These are phyloP conservation scores for Trametes cinnabarina DNA, from an alignment of 768 basidiomycete species.

Conservation along the genomic window DNA sequence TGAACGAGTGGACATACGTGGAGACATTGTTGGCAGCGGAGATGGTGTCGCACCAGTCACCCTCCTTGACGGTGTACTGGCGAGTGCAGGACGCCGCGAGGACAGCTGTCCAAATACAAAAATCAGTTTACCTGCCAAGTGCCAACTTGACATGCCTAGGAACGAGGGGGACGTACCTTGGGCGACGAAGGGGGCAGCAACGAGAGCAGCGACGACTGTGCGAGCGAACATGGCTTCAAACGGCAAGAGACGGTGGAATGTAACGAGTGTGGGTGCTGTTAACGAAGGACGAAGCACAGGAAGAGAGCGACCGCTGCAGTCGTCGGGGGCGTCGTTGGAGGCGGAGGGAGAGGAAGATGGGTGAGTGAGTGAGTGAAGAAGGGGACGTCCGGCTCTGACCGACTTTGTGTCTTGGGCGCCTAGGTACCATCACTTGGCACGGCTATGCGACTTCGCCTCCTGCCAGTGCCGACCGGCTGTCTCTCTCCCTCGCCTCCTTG, in stretches of 20 bases:
- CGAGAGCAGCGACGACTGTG: constrained; percentile 38
- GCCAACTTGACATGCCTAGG: neutral
- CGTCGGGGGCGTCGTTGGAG: constrained; percentile 24
- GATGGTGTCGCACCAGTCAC: constrained; percentile 69
- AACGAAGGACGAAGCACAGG: constrained; percentile 17
- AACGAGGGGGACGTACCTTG: constrained; percentile 35
- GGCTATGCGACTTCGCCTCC: neutral
- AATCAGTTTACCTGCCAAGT: neutral
- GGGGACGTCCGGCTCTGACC: neutral
- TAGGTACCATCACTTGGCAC: constrained; percentile 5
- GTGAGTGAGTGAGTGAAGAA: constrained; percentile 2
- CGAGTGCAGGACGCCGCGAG: constrained; percentile 48
- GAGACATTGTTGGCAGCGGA: constrained; percentile 59
- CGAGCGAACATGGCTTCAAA: constrained; percentile 37
- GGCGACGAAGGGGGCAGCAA: constrained; percentile 47
- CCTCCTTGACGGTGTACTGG: constrained; percentile 51
- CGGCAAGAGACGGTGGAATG: constrained; percentile 23
- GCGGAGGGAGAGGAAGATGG: constrained; percentile 8
- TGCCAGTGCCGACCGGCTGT: neutral
- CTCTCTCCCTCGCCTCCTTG: constrained; percentile 6
- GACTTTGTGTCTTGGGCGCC: constrained; percentile 14
- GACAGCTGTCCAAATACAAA: constrained; percentile 6
- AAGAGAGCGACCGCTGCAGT: constrained; percentile 14
- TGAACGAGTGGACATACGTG: constrained; percentile 43
- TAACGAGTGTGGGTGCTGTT: constrained; percentile 24